Evolutionary conservation across 805 yeast genomes (phyloP), one percentile per base, ranked within the genome.

Genomic region (Lipomyces sp.): DNA sequence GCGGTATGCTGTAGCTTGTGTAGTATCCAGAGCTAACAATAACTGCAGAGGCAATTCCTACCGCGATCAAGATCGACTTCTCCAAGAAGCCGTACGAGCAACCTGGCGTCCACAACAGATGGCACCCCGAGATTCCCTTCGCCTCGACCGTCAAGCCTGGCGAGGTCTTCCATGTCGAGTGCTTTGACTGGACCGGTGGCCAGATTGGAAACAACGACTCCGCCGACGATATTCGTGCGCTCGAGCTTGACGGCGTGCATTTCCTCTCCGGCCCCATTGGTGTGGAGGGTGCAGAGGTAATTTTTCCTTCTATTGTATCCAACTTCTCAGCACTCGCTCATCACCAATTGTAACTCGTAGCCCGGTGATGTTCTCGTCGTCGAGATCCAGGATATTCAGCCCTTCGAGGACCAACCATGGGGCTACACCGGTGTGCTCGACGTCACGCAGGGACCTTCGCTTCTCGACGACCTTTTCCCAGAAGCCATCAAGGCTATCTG

Each of bases 151-250:
- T 75, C 40, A 58, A 65, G 40, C 76, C 66, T 21, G 70, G 70
- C 16, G 71, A 70, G 46, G 63, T 74, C 7, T 73, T 72, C 58
- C 75, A 74, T 51, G 65, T 75, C 35, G 79, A 76, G 53, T 76
- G 80, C 55, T 67, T 76, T 40, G 80, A 76, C 55, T 76, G 80
- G 80, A 76, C 79, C 11, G 80, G 80, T n/a, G 76, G 76, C 47
- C 80, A 76, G 60, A 67, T 76, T 42, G 64, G 65, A 7, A 75
- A 76, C 61, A 67, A 68, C 58, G 79, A 76, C 50, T 60, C 65
- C 33, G 79, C 79, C 19, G 78, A 76, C 59, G 80, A 76, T 58
- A 66, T 76, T 51, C 70, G 66, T 47, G 53, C 71, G 51, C 74
- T 71, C 42, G 79, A 76, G 60, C 65, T 76, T 29, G 67, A 75